A percentile compares a stretch with the other conserved stretches of the same genome.
phyloP scores from a whole-genome alignment of 331 rosid genomes.

The Pyracantha coccinea region DNA sequence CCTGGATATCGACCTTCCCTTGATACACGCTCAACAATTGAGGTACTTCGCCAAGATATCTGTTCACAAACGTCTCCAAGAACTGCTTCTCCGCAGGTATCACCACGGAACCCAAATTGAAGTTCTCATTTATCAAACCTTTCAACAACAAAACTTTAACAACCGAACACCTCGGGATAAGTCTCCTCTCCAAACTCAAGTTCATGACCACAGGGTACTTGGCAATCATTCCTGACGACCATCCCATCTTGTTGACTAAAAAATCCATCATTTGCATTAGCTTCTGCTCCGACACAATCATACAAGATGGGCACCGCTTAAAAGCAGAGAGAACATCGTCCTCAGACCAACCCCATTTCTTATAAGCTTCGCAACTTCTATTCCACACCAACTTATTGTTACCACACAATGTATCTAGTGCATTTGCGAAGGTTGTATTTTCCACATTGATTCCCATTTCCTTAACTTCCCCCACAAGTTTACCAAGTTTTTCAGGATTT shows the following conservation, averaged over 20 bases:
- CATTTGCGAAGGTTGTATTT: slow-evolving; percentile 5
- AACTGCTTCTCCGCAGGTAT: neutral
- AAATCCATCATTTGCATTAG: slow-evolving; percentile 21
- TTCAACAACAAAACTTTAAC: slow-evolving; percentile 14
- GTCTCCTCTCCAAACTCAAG: slow-evolving; percentile 25
- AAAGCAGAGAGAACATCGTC: slow-evolving; percentile 6
- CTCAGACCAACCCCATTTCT: slow-evolving; percentile 8
- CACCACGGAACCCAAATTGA: neutral
- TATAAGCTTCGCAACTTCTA: slow-evolving; percentile 19
- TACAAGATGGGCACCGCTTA: slow-evolving; percentile 15
- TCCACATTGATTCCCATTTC: slow-evolving; percentile 29
- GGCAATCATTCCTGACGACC: slow-evolving; percentile 2
- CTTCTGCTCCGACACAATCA: slow-evolving; percentile 23
- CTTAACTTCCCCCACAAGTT: slow-evolving; percentile 19
- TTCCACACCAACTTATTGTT: slow-evolving; percentile 28
- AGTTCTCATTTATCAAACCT: slow-evolving; percentile 22
- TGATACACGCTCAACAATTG: neutral
- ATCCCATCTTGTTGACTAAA: slow-evolving; percentile 24
- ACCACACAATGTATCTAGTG: slow-evolving; percentile 7
- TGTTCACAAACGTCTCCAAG: neutral
- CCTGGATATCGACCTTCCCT: neutral
- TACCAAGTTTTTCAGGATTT: neutral
- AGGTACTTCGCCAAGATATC: neutral
- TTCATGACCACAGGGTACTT: neutral
- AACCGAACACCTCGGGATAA: slow-evolving; percentile 27